Evolutionary conservation across 805 yeast species (phyloP), one percentile per base, ranked within the genome.

Genomic region (Metschnikowia corniflorae): DNA sequence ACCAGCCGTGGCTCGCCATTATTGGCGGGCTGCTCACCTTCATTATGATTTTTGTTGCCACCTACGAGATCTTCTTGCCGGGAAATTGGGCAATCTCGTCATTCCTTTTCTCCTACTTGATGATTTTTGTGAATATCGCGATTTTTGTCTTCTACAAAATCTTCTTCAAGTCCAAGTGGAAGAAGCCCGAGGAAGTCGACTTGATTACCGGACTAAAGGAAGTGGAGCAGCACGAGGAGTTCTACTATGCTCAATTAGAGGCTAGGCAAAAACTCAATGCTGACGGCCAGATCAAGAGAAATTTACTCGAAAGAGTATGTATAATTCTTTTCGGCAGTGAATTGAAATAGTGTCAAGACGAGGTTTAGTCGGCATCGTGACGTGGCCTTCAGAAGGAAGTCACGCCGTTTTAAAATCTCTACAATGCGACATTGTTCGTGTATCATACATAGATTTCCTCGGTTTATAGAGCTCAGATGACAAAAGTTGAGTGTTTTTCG

Each of bases 211-310:
- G 62, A 1, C 48, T 67, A 21, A 58, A 46, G 29, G 73, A 66
- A 37, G 59, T 68, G 10, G 72, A 67, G 33, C 44, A 43, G 26
- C 71, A 68, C 46, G 72, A 68, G 43, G 44, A 51, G 25, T 44
- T 43, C 26, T 61, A 43, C 40, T 58, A 53, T 44, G 53, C 40
- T 15, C 38, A 46, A 26, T 35, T 54, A 26, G 45, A 25, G 12
- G 44, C 42, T 16, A 35, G 28, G 21, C 24, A 45, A 31, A 42
- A 46, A 36, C 29, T 50, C 17, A 40, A 44, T 9, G 43, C 33
- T 5, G 44, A 46, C 10, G 63, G 65, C 4, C 25, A 50, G 16
- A 37, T 46, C 28, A 49, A 46, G 33, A 17, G 35, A n/a, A 40
- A 36, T n/a, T 29, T 47, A 41, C 27, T 26, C 20, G 49, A 47